phyloP scores from a whole-genome alignment of 176 grass and related monocot species.

The Lolium multiflorum region DNA sequence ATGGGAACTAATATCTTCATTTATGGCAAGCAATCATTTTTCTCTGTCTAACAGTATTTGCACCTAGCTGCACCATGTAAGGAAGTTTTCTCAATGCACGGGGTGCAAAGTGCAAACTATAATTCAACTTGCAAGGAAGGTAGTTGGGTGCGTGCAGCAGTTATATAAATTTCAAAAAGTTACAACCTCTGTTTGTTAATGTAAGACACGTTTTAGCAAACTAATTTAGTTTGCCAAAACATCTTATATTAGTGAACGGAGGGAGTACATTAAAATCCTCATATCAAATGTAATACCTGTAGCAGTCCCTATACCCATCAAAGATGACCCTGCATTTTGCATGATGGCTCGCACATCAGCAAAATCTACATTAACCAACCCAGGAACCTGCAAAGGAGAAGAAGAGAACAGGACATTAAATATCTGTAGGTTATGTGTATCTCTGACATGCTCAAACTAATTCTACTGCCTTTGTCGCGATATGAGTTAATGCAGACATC shows the following conservation, averaged over 20 bases:
- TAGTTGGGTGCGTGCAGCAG: not conserved
- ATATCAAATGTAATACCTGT: conserved; percentile 66
- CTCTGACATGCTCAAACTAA: not conserved
- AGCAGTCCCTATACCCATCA: conserved; percentile 98
- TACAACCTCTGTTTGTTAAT: no score
- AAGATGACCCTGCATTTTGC: conserved; percentile 96
- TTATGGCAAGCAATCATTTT: not conserved
- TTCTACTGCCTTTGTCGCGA: conserved; percentile 6
- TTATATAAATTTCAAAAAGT: not conserved
- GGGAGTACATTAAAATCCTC: not conserved
- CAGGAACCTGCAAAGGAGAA: conserved; percentile 75
- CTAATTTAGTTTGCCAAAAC: no score
- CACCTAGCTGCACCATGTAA: not conserved
- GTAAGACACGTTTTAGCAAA: no score
- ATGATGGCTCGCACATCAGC: conserved; percentile 97
- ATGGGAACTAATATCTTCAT: not conserved
- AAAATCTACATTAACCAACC: conserved; percentile 97
- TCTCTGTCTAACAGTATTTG: conserved; percentile 36
- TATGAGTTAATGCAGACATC: not conserved
- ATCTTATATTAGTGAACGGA: no score
- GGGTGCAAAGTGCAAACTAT: not conserved
- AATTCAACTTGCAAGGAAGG: conserved; percentile 20
- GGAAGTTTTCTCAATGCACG: conserved; percentile 11
- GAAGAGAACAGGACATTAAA: not conserved
- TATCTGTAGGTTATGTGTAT: not conserved